These are phyloP conservation scores for Thraustochytrium striatum DNA, from an alignment of 352 stramenopile species.

Conservation along the genomic window DNA sequence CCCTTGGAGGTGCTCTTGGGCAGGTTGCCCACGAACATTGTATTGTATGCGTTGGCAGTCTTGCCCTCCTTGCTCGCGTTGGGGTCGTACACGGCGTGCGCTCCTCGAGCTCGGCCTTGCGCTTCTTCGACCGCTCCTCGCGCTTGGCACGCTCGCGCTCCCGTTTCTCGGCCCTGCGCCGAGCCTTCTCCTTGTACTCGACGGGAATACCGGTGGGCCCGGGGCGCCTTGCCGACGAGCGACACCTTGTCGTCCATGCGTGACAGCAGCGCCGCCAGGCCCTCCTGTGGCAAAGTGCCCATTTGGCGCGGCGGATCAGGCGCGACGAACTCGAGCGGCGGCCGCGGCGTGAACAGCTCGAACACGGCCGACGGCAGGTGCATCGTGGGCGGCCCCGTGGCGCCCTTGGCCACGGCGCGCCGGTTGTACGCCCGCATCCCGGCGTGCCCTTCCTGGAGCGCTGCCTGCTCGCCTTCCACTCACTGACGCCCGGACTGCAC, in stretches of 20 bases:
- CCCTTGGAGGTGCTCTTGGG: conserved; percentile 96
- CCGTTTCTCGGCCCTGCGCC: no score
- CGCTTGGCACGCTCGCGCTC: background rate
- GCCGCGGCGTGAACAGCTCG: conserved; percentile 7
- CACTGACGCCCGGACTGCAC: no score
- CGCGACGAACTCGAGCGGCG: background rate
- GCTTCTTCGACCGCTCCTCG: background rate
- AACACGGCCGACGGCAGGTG: conserved; percentile 34
- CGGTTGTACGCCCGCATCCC: conserved; percentile 20
- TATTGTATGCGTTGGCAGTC: conserved; percentile 84
- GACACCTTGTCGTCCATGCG: conserved; percentile 9
- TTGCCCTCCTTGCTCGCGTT: conserved; percentile 3
- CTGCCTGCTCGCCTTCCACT: no score
- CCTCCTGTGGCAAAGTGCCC: background rate
- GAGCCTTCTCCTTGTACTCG: background rate
- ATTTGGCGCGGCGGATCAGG: background rate
- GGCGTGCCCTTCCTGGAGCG: no score
- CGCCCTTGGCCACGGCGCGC: conserved; percentile 41
- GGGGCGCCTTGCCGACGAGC: background rate
- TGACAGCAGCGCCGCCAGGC: background rate
- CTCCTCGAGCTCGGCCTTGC: background rate
- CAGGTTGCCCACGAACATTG: conserved; percentile 92
- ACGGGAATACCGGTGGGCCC: background rate
- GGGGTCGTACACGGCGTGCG: background rate
- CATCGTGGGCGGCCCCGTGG: conserved; percentile 41